A percentile compares a stretch with the other conserved stretches of the same genome.
phyloP scores from a whole-genome alignment of 208 protist genomes.

The Crithidia fasciculata region DNA sequence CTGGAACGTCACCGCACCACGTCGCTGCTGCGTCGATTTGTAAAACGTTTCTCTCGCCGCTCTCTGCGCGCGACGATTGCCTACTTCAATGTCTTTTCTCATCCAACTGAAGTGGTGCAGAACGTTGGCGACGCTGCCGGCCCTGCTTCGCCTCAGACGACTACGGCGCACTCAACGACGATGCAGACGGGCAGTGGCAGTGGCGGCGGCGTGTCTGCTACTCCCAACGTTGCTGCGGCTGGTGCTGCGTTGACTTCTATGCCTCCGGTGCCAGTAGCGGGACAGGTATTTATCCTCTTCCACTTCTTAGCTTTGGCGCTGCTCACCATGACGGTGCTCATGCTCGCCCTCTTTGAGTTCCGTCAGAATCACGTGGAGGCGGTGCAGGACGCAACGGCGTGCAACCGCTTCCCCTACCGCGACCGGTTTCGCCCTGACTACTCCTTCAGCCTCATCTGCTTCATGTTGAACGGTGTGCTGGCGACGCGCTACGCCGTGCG shows the following conservation, averaged over 20 bases:
- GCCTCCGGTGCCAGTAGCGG: slow-evolving; percentile 6
- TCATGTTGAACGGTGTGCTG: slow-evolving; percentile 52
- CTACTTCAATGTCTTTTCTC: slow-evolving; percentile 14
- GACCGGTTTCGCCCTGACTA: slow-evolving; percentile 43
- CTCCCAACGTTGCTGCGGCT: neutral
- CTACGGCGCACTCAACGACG: too few species aligned
- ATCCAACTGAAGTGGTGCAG: neutral
- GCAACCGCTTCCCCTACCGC: slow-evolving; percentile 36
- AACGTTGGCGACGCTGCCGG: neutral
- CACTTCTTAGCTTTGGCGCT: slow-evolving; percentile 39
- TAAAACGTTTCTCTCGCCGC: neutral
- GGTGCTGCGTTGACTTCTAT: neutral
- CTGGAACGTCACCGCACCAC: neutral
- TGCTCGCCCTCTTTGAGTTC: slow-evolving; percentile 15
- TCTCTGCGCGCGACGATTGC: neutral
- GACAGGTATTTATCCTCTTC: slow-evolving; percentile 41
- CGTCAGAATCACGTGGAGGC: neutral
- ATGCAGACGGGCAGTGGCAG: neutral
- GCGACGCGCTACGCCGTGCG: slow-evolving; percentile 49
- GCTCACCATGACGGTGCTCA: slow-evolving; percentile 10
- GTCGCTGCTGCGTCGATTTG: neutral
- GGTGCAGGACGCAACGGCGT: slow-evolving; percentile 50
- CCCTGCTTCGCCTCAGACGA: neutral
- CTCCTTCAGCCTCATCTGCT: slow-evolving; percentile 51
- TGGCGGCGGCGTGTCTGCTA: neutral